Percentiles rank a stretch among this genome's conserved stretches.
Evolutionary conservation across 768 basidiomycete species (phyloP).

Genomic region (Kwoniella botswanensis): DNA sequence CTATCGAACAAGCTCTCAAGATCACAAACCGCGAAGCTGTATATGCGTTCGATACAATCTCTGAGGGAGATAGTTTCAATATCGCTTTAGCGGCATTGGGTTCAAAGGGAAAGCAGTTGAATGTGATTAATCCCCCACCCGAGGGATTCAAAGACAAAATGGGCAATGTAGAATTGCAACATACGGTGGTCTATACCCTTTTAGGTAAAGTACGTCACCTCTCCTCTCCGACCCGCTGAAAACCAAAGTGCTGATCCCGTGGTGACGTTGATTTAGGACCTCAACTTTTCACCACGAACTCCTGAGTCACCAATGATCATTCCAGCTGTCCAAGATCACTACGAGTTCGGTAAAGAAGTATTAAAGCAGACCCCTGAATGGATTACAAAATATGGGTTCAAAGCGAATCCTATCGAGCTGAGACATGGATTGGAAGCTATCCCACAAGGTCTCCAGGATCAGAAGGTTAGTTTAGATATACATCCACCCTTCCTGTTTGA

Average conservation of each 20-base stretch:
- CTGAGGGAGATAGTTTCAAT: slow-evolving; percentile 33
- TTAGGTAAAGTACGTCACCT: slow-evolving; percentile 38
- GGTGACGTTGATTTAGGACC: slow-evolving; percentile 28
- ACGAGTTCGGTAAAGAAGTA: slow-evolving; percentile 30
- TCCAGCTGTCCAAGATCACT: slow-evolving; percentile 34
- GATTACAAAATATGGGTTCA: slow-evolving; percentile 39
- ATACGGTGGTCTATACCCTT: slow-evolving; percentile 43
- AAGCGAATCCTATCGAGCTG: slow-evolving; percentile 47
- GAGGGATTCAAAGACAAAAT: slow-evolving; percentile 31
- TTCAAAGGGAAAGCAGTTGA: slow-evolving; percentile 35
- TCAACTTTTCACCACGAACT: slow-evolving; percentile 39
- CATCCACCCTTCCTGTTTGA: no score
- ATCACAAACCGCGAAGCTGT: slow-evolving; percentile 40
- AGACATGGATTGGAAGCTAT: slow-evolving; percentile 53
- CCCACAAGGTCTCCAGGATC: slow-evolving; percentile 31
- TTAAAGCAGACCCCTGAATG: slow-evolving; percentile 23
- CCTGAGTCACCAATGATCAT: slow-evolving; percentile 16
- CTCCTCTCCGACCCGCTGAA: not conserved
- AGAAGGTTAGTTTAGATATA: slow-evolving; percentile 24
- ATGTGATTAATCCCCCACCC: slow-evolving; percentile 24
- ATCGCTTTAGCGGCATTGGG: slow-evolving; percentile 36
- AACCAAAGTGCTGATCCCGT: not conserved
- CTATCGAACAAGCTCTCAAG: slow-evolving; percentile 39
- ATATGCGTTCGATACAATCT: slow-evolving; percentile 44
- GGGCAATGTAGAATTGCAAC: slow-evolving; percentile 34